Evolutionary conservation across 1,284 basidiomycete species (phyloP), one percentile per base, ranked within the genome.

Genomic region (Anthracocystis setariae): DNA sequence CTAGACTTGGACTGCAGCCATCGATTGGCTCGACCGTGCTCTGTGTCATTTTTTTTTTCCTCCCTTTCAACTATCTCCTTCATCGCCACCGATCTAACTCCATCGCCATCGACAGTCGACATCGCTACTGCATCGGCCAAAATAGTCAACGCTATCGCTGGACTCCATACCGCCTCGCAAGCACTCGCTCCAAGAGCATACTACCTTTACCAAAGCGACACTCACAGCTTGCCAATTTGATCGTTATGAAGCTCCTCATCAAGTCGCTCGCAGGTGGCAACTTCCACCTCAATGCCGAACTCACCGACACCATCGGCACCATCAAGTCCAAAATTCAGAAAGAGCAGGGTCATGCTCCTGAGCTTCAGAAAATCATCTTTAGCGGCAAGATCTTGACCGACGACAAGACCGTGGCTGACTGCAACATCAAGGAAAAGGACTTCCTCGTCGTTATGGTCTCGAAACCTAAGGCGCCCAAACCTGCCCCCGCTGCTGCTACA

Each of bases 401-500:
- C 84, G 88, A 90, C 62, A 94, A 94, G 86, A 91, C 90, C 1
- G 88, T 99, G 38, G 91, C 89, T 73, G 90, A 90, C 58, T 92
- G 91, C 82, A 90, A 91, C 64, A 92, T 98, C 86, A 95, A 97
- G 85, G 95, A 98, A 85, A 98, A 97, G 86, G 95, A 97, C 53
- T 99, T 99, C 86, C 86, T 98, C 62, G 96, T 99, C 18, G 88
- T 98, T 46, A 98, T 98, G 95, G 92, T 98, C 44, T 90, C 93
- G 54, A 98, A 79, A 58, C 77, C 77, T 7, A 79, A 79, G 53
- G 65, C 66, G 18, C 57, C 74, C 13, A 76, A 76, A 56, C 63
- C 72, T 44, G 56, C 71, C 13, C 56, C 83, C 17, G 66, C 84
- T 29, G 59, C 79, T 17, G 43, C 67, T 27, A 18, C 66, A 21